Evolutionary conservation across 78 protist genomes (phyloP).

Genomic region (Isochrysis galbana): DNA sequence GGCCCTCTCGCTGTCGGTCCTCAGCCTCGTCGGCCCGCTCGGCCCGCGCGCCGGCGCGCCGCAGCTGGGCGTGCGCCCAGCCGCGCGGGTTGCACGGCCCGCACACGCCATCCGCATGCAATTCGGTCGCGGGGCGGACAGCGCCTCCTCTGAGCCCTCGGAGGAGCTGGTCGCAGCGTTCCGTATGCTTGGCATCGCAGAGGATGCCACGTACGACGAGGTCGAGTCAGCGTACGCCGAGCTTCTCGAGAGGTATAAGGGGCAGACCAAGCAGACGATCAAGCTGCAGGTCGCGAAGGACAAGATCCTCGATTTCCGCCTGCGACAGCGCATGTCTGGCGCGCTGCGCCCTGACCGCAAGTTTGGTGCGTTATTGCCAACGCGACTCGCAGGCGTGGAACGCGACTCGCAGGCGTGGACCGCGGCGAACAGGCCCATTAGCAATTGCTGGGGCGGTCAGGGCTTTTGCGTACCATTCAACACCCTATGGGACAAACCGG

Average conservation of each 20-base stretch:
- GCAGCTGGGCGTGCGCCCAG: too few species aligned
- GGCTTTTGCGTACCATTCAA: too few species aligned
- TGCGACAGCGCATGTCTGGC: conserved; percentile 14
- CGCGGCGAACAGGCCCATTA: too few species aligned
- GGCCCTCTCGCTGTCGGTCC: too few species aligned
- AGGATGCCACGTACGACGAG: neutral
- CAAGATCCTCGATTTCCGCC: neutral
- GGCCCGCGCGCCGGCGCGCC: too few species aligned
- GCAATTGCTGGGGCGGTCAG: too few species aligned
- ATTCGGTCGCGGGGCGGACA: too few species aligned
- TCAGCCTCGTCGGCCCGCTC: too few species aligned
- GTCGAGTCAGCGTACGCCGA: neutral
- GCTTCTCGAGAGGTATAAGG: neutral
- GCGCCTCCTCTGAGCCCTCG: neutral
- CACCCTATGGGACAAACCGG: neutral
- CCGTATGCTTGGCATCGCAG: neutral
- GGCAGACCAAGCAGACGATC: neutral
- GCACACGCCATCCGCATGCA: too few species aligned
- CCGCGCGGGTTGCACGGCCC: too few species aligned
- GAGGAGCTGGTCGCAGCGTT: neutral
- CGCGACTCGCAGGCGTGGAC: too few species aligned
- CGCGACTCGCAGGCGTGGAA: neutral
- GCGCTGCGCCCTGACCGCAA: neutral
- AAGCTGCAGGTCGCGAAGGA: conserved; percentile 24
- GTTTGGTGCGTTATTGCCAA: neutral